phyloP scores from a whole-genome alignment of 768 basidiomycete genomes.

The Serendipita indica region DNA sequence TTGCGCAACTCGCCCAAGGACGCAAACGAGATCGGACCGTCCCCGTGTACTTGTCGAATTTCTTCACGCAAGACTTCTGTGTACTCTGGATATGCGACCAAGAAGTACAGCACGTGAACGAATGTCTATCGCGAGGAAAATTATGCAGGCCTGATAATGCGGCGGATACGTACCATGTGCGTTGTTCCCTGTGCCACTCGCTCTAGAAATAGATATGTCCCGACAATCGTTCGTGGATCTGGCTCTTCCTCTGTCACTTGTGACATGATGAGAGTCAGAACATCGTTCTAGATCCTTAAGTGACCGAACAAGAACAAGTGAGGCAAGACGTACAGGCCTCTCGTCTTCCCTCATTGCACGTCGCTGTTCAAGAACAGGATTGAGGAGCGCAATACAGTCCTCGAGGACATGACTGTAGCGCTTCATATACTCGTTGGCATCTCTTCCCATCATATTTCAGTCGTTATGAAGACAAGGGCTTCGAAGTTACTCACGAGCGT shows the following conservation, averaged over 20 bases:
- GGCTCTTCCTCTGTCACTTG: neutral
- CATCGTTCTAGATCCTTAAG: neutral
- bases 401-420: neutral
- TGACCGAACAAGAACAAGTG: neutral
- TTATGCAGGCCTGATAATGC: neutral
- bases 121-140: too few relatives aligned
- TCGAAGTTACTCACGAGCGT: neutral
- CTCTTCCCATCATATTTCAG: neutral
- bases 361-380: neutral
- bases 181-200: constrained; percentile 1
- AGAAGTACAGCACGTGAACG: constrained; percentile 24
- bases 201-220: neutral
- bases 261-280: neutral
- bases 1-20: constrained; percentile 10
- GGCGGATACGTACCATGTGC: neutral
- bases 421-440: neutral
- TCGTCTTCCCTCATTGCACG: neutral
- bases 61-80: constrained; percentile 2
- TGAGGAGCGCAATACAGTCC: neutral
- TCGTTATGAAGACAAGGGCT: neutral
- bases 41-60: neutral
- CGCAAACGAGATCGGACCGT: neutral
- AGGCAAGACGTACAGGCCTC: neutral
- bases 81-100: constrained; percentile 23
- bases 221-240: neutral